Evolutionary conservation across 345 rosid species (phyloP).

Genomic region (Aquilaria malaccensis): DNA sequence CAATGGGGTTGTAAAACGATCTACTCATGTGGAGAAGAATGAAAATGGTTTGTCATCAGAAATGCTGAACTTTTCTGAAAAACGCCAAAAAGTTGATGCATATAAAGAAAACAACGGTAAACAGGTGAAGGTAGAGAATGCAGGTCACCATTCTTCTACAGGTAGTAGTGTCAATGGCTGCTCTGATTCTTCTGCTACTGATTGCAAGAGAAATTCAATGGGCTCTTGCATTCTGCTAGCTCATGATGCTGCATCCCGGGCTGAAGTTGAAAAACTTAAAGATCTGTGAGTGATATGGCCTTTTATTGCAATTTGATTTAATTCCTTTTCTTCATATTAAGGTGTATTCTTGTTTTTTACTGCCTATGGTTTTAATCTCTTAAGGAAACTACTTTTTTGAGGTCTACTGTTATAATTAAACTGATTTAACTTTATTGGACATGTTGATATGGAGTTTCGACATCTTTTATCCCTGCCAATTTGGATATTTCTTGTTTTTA

Average conservation of each 20-base stretch:
- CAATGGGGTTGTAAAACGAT: slow-evolving; percentile 29
- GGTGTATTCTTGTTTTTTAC: neutral
- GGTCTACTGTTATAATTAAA: no score
- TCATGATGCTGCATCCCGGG: slow-evolving; percentile 49
- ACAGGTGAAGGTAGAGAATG: neutral
- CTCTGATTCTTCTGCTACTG: slow-evolving; percentile 9
- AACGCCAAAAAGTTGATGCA: slow-evolving; percentile 28
- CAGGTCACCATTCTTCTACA: neutral
- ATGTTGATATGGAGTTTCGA: no score
- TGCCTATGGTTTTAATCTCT: neutral
- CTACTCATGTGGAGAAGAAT: slow-evolving; percentile 25
- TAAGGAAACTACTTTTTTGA: no score
- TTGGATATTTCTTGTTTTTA: no score
- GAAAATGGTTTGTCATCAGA: slow-evolving; percentile 29
- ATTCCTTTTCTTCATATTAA: neutral
- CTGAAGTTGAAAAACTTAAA: slow-evolving; percentile 57
- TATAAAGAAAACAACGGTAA: slow-evolving; percentile 27
- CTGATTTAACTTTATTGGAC: no score
- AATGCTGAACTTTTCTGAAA: slow-evolving; percentile 18
- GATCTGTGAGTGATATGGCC: slow-evolving; percentile 43
- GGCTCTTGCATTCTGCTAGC: slow-evolving; percentile 51
- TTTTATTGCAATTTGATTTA: no score
- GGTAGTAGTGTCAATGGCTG: neutral
- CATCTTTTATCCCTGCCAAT: no score
- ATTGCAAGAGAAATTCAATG: slow-evolving; percentile 38